Conservation (phyloP, 2,329 filamentous ascomycete genomes). For the Metarhizium sp. region DNA sequence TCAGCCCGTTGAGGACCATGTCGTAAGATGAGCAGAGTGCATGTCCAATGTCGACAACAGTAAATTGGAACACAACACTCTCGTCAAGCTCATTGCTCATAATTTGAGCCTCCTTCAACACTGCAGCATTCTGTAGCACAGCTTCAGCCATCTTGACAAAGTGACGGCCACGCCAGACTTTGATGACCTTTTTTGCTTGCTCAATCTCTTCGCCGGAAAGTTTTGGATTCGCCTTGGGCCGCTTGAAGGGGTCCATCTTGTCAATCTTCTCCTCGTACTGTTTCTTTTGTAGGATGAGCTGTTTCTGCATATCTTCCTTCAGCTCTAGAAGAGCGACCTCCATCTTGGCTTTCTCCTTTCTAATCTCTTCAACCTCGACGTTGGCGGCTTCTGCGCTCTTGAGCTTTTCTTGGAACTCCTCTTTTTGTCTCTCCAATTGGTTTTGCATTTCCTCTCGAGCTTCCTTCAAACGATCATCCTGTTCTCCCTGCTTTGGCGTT, state of each 20-base stretch:
- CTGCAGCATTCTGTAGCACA: constrained; percentile 77
- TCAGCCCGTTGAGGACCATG: constrained; percentile 85
- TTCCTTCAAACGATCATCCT: constrained; percentile 65
- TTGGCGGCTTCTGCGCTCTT: constrained; percentile 65
- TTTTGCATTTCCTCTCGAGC: constrained; percentile 75
- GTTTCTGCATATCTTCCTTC: constrained; percentile 82
- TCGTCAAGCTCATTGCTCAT: constrained; percentile 97
- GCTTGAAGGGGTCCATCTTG: constrained; percentile 57
- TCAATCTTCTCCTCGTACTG: constrained; percentile 79
- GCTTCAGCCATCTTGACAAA: constrained; percentile 93
- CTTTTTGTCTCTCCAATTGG: constrained; percentile 75
- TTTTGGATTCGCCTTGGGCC: constrained; percentile 49
- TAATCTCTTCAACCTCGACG: constrained; percentile 75
- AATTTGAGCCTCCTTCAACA: constrained; percentile 90
- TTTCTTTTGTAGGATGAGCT: constrained; percentile 74
- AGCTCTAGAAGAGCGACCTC: constrained; percentile 67
- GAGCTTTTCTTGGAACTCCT: constrained; percentile 70
- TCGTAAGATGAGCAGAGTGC: constrained; percentile 90
- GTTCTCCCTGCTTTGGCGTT: constrained; percentile 70
- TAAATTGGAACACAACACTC: constrained; percentile 88
- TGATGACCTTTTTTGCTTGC: constrained; percentile 55
- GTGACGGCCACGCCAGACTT: constrained; percentile 73
- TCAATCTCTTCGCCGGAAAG: constrained; percentile 65
- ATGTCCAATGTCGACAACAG: constrained; percentile 81
- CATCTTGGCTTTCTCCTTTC: constrained; percentile 75